Evolutionary conservation across 2,329 filamentous ascomycete species (phyloP).

Genomic region (Dryadomyces quercus-mongolicae): DNA sequence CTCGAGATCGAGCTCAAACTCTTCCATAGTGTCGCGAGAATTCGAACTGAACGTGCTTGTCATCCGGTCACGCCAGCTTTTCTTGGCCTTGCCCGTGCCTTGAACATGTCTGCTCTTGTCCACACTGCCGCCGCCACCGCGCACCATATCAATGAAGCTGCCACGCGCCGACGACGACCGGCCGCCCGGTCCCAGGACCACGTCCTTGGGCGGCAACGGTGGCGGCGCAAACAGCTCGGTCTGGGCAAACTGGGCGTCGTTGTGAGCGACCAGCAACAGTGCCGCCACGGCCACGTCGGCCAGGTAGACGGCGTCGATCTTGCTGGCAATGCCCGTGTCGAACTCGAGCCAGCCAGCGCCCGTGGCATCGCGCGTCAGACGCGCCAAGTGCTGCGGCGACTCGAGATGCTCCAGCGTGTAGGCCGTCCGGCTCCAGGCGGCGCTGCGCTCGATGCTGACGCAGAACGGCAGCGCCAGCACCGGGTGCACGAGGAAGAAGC

Average conservation of each 20-base stretch:
- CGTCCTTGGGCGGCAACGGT: constrained; percentile 6
- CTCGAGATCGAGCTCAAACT: constrained; percentile 51
- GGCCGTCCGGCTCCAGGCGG: constrained; percentile 48
- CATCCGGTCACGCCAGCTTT: constrained; percentile 12
- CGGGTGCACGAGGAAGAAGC: constrained; percentile 52
- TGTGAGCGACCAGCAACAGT: constrained; percentile 44
- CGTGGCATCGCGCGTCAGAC: constrained; percentile 46
- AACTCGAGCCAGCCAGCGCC: constrained; percentile 49
- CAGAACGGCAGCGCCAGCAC: constrained; percentile 52
- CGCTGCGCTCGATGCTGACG: constrained; percentile 44
- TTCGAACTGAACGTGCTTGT: constrained; percentile 8
- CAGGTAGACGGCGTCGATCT: constrained; percentile 49
- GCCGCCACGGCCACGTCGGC: constrained; percentile 51
- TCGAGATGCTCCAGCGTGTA: constrained; percentile 56
- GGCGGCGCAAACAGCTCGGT: constrained; percentile 46
- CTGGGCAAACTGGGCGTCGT: constrained; percentile 39
- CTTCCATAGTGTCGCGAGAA: constrained; percentile 32
- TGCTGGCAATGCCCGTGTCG: constrained; percentile 46
- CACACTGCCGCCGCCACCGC: constrained; percentile 12
- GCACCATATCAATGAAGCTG: constrained; percentile 12
- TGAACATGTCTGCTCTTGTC: constrained; percentile 9
- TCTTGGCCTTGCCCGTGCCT: constrained; percentile 12
- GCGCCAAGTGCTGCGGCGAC: constrained; percentile 46
- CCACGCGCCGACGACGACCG: constrained; percentile 2
- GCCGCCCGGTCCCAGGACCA: constrained; percentile 7